These are phyloP conservation scores for Tulasnella sp. DNA, from an alignment of 768 basidiomycete species.

Conservation along the genomic window DNA sequence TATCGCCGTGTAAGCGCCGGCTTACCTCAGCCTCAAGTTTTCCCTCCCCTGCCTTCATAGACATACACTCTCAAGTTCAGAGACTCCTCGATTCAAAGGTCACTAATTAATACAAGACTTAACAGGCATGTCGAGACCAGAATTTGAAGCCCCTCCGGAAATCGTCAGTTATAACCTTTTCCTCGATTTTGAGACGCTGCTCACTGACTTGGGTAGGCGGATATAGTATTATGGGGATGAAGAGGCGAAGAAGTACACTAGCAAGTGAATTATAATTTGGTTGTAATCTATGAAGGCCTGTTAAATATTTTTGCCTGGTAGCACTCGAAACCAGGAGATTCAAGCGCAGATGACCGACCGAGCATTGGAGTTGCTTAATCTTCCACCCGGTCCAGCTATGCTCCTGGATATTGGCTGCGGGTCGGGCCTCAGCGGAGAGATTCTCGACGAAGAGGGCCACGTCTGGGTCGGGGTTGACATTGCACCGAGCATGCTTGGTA, in stretches of 20 bases:
- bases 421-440: constrained; percentile 93
- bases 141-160: constrained; percentile 84
- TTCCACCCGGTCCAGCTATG: constrained; percentile 76
- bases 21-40: constrained; percentile 14
- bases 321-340: constrained; percentile 92
- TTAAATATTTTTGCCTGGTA: constrained; percentile 36
- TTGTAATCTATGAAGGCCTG: background rate
- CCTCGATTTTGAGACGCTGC: constrained; percentile 12
- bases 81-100: background rate
- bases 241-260: constrained; percentile 95
- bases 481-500: constrained; percentile 94
- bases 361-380: constrained; percentile 82
- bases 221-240: constrained; percentile 90
- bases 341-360: constrained; percentile 98
- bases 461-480: constrained; percentile 93
- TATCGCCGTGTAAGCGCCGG: constrained; percentile 6
- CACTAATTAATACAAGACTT: constrained; percentile 1
- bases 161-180: constrained; percentile 55
- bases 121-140: constrained; percentile 72
- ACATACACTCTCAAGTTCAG: background rate
- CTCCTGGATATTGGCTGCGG: constrained; percentile 96
- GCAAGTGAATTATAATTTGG: constrained; percentile 57
- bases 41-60: background rate
- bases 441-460: constrained; percentile 91
- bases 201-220: background rate